Evolutionary conservation across 306 rosid species (phyloP).

Genomic region (Mucuna pruriens): DNA sequence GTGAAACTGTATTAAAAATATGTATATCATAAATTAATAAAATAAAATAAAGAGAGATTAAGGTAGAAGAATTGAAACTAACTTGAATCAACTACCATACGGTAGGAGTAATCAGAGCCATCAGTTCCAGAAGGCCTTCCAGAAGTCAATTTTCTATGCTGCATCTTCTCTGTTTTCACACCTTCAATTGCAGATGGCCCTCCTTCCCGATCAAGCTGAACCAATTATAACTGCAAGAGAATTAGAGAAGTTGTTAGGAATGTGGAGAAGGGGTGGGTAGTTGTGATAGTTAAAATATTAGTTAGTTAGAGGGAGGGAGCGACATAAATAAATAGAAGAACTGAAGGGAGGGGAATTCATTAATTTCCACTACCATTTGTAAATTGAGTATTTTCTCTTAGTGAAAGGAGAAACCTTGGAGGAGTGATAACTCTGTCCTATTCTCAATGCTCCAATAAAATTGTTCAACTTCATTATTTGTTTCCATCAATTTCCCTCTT

Average conservation of each 20-base stretch:
- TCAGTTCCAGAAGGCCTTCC: slow-evolving; percentile 85
- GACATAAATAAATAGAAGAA: not conserved
- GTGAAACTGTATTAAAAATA: not conserved
- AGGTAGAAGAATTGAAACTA: slow-evolving; percentile 40
- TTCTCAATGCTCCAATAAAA: not conserved
- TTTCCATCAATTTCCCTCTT: not conserved
- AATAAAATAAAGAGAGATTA: not conserved
- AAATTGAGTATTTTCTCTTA: not conserved
- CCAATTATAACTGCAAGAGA: not conserved
- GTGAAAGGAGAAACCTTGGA: not conserved
- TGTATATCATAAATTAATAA: not conserved
- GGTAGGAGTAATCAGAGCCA: slow-evolving; percentile 81
- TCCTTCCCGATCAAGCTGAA: not conserved
- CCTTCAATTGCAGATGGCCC: not conserved
- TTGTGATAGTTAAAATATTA: not conserved
- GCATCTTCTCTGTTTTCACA: slow-evolving; percentile 9
- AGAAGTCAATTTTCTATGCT: not conserved
- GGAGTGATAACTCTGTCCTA: not conserved
- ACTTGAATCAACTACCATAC: slow-evolving; percentile 96
- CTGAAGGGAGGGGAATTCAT: not conserved
- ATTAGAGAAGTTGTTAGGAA: not conserved
- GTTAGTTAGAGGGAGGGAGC: not conserved
- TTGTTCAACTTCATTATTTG: not conserved
- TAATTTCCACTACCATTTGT: not conserved
- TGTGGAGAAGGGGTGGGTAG: not conserved